Evolutionary conservation across 306 rosid genomes (phyloP), one percentile per base, ranked within the genome.

Genomic region (Trifolium dubium): DNA sequence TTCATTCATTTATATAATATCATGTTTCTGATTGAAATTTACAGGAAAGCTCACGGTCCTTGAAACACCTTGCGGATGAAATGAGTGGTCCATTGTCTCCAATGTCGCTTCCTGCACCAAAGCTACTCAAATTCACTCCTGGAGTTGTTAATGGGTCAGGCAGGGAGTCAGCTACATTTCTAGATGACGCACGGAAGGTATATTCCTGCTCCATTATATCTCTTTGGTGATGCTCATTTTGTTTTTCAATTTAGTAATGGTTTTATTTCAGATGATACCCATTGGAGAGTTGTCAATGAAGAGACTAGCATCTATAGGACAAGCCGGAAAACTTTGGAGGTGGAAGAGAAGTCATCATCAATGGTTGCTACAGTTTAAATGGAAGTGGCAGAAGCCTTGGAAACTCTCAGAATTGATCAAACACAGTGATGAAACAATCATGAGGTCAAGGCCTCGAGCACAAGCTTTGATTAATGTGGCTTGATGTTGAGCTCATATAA

Each of bases 371-470:
- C 94, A 91, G 81, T 91, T 91, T 83, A 91, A 88, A 76, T 91
- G 97, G 97, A 91, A 89, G 77, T 91, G 97, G 97, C 97, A 91
- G 75, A 91, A 91, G 77, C 97, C 97, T 8, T 91, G 97, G 97
- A 91, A 81, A 81, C 97, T 91, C 84, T 91, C 97, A 34, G 97
- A 91, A 75, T 91, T 90, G 97, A 91, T 91, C 77, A 91, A 91
- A 84, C 97, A 91, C 77, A 87, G 85, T 59, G 97, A 91, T 65
- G 94, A 91, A 84, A 91, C 97, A 60, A 87, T 91, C 77, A 87
- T 91, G 83, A 81, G 86, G 69, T 79, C 97, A 31, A 88, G 81
- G 87, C 85, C 92, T 66, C 85, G 85, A 72, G 81, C 83, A 61
- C 88, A 75, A 41, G 81, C 88, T 77, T 78, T 74, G 77, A 74